These are phyloP conservation scores for Aspergillus homomorphus DNA, from an alignment of 495 filamentous ascomycete species.

Conservation along the genomic window DNA sequence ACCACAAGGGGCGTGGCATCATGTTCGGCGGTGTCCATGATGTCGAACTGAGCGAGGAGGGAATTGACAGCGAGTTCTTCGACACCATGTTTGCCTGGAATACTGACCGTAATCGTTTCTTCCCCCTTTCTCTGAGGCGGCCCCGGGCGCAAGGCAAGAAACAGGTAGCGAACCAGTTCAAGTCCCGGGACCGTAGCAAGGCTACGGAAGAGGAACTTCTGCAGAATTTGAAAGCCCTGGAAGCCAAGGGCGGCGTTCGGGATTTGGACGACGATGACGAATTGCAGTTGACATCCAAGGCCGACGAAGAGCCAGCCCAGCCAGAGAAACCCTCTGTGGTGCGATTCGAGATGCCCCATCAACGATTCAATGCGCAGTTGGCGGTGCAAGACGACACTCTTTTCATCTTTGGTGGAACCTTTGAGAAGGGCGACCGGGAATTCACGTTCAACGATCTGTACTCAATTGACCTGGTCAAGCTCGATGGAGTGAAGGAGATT, in stretches of 20 bases:
- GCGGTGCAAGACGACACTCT: slow-evolving; percentile 88
- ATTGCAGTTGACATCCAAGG: slow-evolving; percentile 34
- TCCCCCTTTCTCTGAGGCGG: slow-evolving; percentile 73
- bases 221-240: slow-evolving; percentile 74
- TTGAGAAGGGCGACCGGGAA: slow-evolving; percentile 89
- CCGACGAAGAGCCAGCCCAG: slow-evolving; percentile 54
- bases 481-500: slow-evolving; percentile 87
- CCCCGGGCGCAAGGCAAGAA: slow-evolving; percentile 61
- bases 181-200: slow-evolving; percentile 65
- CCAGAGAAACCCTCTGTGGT: slow-evolving; percentile 46
- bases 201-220: slow-evolving; percentile 89
- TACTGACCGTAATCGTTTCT: slow-evolving; percentile 90
- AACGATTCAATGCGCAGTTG: slow-evolving; percentile 83
- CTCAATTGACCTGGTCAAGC: slow-evolving; percentile 82
- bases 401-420: slow-evolving; percentile 92
- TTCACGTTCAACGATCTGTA: slow-evolving; percentile 94
- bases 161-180: slow-evolving; percentile 51
- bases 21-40: slow-evolving; percentile 94
- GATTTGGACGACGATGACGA: slow-evolving; percentile 54
- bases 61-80: slow-evolving; percentile 95
- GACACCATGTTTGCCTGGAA: slow-evolving; percentile 87
- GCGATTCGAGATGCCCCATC: slow-evolving; percentile 76
- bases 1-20: slow-evolving; percentile 89
- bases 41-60: slow-evolving; percentile 89
- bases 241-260: slow-evolving; percentile 60